These are phyloP conservation scores for Magnolia sinica DNA, from an alignment of 164 flowering plant species.

Conservation along the genomic window DNA sequence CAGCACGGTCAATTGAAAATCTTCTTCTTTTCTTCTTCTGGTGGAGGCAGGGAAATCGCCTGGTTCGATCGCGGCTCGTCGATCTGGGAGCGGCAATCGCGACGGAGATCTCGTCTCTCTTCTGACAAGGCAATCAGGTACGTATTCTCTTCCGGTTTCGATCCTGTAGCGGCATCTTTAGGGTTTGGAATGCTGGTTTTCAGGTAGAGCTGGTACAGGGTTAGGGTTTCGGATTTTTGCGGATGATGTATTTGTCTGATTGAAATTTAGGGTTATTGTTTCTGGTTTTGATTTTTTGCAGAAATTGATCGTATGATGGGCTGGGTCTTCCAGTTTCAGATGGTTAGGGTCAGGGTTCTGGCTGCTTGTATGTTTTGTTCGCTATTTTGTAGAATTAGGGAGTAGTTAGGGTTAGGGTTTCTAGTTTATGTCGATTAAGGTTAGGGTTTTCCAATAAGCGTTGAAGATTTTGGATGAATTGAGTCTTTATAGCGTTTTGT, in stretches of 20 bases:
- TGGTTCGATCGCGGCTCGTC: neutral
- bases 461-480: neutral
- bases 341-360: neutral
- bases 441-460: neutral
- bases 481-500: neutral
- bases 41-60: slow-evolving; percentile 6
- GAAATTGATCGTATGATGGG: too few species aligned
- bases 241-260: neutral
- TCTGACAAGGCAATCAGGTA: neutral
- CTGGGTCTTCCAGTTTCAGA: neutral
- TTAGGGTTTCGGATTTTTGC: neutral
- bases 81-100: neutral
- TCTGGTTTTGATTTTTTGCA: neutral
- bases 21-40: neutral
- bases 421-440: neutral
- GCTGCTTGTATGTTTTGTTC: neutral
- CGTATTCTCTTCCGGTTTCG: neutral
- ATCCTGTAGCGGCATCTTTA: neutral
- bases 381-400: neutral
- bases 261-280: slow-evolving; percentile 1
- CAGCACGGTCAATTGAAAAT: neutral
- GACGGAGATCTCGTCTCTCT: neutral
- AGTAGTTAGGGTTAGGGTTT: slow-evolving; percentile 3
- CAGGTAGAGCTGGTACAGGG: neutral
- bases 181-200: neutral